Evolutionary conservation across 2,329 filamentous ascomycete genomes (phyloP).

Genomic region (Fulvia fulva): DNA sequence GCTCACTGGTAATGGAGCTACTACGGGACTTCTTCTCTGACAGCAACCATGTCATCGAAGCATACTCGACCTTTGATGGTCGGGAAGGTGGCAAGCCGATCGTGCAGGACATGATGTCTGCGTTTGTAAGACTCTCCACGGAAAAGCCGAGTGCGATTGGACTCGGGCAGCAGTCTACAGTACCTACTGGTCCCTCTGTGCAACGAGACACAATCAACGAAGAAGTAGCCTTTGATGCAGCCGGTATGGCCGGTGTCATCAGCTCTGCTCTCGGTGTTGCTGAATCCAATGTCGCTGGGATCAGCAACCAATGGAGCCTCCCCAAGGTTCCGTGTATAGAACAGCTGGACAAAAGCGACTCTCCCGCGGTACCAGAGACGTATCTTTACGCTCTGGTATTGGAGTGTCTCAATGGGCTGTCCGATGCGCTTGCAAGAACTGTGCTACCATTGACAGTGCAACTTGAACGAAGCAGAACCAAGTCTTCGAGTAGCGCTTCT

Average conservation of each 20-base stretch:
- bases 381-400: conserved; percentile 89
- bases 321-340: conserved; percentile 86
- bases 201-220: conserved; percentile 62
- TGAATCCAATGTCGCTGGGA: conserved; percentile 64
- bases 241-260: conserved; percentile 80
- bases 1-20: conserved; percentile 85
- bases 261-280: conserved; percentile 64
- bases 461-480: conserved; percentile 54
- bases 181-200: conserved; percentile 62
- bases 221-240: conserved; percentile 80
- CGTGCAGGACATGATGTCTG: conserved; percentile 75
- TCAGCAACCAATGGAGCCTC: conserved; percentile 88
- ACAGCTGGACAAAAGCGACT: conserved; percentile 85
- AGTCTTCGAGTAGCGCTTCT: conserved; percentile 15
- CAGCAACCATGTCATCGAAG: conserved; percentile 68
- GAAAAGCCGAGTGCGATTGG: conserved; percentile 89
- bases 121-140: conserved; percentile 86
- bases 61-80: conserved; percentile 77
- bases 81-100: conserved; percentile 69
- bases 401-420: conserved; percentile 83
- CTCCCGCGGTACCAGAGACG: conserved; percentile 79
- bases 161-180: conserved; percentile 80
- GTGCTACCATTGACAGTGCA: conserved; percentile 87
- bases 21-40: conserved; percentile 83
- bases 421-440: conserved; percentile 89